Percentiles rank a stretch among this genome's conserved stretches.
phyloP scores from a whole-genome alignment of 768 basidiomycete genomes.

The Coprinellus micaceus region DNA sequence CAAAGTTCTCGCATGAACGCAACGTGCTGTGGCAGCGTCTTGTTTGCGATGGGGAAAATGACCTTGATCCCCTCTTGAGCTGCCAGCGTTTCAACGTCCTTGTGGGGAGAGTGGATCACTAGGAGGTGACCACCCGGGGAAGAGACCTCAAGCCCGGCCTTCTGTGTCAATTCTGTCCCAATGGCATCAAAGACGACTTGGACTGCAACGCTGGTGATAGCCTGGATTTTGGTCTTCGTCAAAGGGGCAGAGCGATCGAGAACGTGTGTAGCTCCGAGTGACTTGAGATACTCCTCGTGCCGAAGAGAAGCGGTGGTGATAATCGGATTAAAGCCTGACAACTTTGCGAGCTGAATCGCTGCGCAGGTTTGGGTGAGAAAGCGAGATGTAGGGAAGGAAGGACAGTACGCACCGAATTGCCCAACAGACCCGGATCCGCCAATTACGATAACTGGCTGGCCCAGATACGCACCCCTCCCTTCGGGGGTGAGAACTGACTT shows the following conservation, averaged over 20 bases:
- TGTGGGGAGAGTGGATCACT: constrained; percentile 26
- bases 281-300: constrained; percentile 28
- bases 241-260: constrained; percentile 25
- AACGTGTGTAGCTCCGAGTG: constrained; percentile 39
- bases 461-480: constrained; percentile 25
- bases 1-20: constrained; percentile 21
- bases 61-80: constrained; percentile 10
- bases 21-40: constrained; percentile 20
- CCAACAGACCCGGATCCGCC: constrained; percentile 29
- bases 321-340: constrained; percentile 37
- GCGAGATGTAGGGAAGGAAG: no score
- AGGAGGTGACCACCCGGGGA: constrained; percentile 33
- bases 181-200: constrained; percentile 25
- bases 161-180: constrained; percentile 19
- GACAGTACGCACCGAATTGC: constrained; percentile 17
- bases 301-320: constrained; percentile 33
- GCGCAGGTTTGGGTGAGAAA: background rate
- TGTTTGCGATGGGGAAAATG: constrained; percentile 15
- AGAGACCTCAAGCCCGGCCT: constrained; percentile 21
- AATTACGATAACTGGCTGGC: constrained; percentile 27
- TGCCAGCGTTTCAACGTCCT: constrained; percentile 2
- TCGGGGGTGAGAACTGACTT: constrained; percentile 19
- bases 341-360: constrained; percentile 37
- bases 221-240: constrained; percentile 3
- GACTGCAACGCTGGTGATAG: constrained; percentile 17